Evolutionary conservation across 768 basidiomycete species (phyloP).

Genomic region (Trametes elegans): DNA sequence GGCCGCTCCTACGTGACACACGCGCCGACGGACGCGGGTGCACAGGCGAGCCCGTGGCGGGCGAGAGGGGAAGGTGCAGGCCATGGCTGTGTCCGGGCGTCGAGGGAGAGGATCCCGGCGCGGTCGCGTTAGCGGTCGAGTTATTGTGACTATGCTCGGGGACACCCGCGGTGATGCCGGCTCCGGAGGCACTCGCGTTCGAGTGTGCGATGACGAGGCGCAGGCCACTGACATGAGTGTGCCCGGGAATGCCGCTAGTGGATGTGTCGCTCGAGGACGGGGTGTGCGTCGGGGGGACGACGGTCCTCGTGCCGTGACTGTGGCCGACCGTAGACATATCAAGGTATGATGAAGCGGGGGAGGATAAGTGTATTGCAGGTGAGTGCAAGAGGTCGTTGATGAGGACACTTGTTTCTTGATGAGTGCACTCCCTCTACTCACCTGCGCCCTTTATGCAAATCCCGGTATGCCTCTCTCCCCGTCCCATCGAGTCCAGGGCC

Average conservation of each 20-base stretch:
- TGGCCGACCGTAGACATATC: neutral
- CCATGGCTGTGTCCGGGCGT: neutral
- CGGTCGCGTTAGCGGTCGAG: neutral
- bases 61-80: neutral
- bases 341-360: neutral
- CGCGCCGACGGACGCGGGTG: slow-evolving; percentile 5
- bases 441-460: neutral
- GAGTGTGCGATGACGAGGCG: no score
- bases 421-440: neutral
- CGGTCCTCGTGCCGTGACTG: neutral
- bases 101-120: neutral
- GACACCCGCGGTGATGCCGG: neutral
- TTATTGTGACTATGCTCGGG: neutral
- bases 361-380: neutral
- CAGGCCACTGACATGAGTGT: no score
- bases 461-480: neutral
- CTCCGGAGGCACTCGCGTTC: neutral
- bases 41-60: neutral
- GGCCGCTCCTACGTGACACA: neutral
- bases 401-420: neutral
- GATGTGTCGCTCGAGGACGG: no score
- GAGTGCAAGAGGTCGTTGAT: neutral
- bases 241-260: no score
- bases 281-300: neutral
- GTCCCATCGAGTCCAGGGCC: neutral